Base-by-base conservation (phyloP, 1,284 basidiomycete genomes). In the Malassezia furfur region DNA sequence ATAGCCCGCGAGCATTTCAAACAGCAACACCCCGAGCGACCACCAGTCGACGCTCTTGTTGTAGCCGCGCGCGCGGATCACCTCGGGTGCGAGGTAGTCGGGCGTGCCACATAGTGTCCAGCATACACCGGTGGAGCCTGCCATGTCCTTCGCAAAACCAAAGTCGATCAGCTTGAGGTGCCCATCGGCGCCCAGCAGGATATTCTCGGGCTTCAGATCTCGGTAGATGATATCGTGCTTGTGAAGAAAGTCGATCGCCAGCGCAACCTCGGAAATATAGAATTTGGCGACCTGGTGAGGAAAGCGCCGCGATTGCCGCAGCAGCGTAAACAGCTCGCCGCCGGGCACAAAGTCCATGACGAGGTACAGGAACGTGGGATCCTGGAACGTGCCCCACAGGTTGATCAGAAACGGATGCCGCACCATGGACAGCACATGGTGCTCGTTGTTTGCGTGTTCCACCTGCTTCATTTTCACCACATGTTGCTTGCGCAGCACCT, bases 261-360 rank as follows among this genome's bases (percentile, higher is more conserved):
- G 81, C 6, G 89, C 90, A 11, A 99, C 93, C 75, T 98, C 93
- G 3, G 94, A 93, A 0, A 91, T 89, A 68, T 96, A 99, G 77
- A 99, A 99, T 76, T 98, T 98, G 30, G 94, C 93, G 3, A 98
- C 94, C 1, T 91, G 90, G 67, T 96, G 91, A 0, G 94, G 93
- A 78, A 99, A 99, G 36, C 93, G 82, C 86, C 96, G 77, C 17
- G 58, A 61, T 44, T 72, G 70, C 11, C 71, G 52, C 10, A 74
- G 58, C 11, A 73, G 68, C n/a, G 69, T 71, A 75, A 98, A 99
- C 7, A 99, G 80, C 77, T 99, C 93, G 17, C 93, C 93, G 19
- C 93, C 93, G 0, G 91, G 89, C 4, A 98, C 93, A 74, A 96
- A 99, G 78, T 98, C 94, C 93, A 98, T 96, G 55, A 98, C 91